Percentiles rank a stretch among this genome's conserved stretches.
phyloP scores from a whole-genome alignment of 2,329 filamentous ascomycete species.

The Aureobasidium sp. region DNA sequence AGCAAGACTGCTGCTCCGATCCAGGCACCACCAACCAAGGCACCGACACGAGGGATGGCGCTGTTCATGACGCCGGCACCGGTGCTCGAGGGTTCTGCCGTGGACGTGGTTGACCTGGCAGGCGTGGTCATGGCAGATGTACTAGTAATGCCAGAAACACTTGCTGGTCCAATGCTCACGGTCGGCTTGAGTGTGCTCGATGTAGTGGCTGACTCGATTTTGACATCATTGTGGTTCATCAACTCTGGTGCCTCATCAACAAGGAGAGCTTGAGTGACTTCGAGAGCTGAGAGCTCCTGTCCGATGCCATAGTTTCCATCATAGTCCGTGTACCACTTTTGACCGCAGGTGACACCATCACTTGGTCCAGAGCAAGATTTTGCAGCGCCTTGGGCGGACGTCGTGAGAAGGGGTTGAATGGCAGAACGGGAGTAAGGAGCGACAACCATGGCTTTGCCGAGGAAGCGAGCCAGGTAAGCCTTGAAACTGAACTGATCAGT shows the following conservation, averaged over 20 bases:
- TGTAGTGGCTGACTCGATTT: slow-evolving; percentile 2
- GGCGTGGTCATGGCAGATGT: not conserved
- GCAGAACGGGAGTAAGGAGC: slow-evolving; percentile 33
- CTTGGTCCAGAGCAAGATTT: slow-evolving; percentile 34
- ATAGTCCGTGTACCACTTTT: slow-evolving; percentile 37
- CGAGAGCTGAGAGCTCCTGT: slow-evolving; percentile 37
- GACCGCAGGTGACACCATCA: slow-evolving; percentile 34
- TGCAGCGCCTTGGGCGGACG: slow-evolving; percentile 35
- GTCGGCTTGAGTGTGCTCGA: not conserved
- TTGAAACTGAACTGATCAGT: slow-evolving; percentile 68
- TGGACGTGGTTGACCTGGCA: not conserved
- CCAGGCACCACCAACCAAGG: not conserved
- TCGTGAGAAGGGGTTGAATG: slow-evolving; percentile 31
- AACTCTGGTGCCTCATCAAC: slow-evolving; percentile 12
- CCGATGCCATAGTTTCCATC: slow-evolving; percentile 35
- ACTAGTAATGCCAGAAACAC: not conserved
- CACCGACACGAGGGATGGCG: not conserved
- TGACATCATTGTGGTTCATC: not conserved
- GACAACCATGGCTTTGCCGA: slow-evolving; percentile 36
- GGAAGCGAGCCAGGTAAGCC: slow-evolving; percentile 62
- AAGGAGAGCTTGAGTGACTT: slow-evolving; percentile 37
- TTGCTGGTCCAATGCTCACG: not conserved
- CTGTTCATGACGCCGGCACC: not conserved
- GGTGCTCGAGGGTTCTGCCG: not conserved
- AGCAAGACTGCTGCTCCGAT: slow-evolving; percentile 3